These are phyloP conservation scores for Fusarium tuaranense DNA, from an alignment of 2,329 filamentous ascomycete species.

Conservation along the genomic window DNA sequence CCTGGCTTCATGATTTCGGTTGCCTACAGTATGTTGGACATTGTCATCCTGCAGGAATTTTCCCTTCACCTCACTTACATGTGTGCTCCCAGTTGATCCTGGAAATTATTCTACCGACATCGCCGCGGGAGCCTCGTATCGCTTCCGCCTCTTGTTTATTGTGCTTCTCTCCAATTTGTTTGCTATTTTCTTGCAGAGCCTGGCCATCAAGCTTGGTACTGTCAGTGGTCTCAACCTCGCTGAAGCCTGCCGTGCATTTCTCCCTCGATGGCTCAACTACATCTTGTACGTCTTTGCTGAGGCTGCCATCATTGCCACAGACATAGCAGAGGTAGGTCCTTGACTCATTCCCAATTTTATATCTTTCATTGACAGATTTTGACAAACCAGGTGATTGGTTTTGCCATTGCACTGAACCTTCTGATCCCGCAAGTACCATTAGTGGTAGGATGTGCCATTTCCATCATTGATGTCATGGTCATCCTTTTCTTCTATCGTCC, in stretches of 20 bases:
- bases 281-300: slow-evolving; percentile 73
- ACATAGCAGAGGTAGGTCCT: slow-evolving; percentile 68
- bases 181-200: slow-evolving; percentile 76
- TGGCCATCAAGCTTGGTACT: slow-evolving; percentile 76
- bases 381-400: slow-evolving; percentile 69
- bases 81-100: slow-evolving; percentile 59
- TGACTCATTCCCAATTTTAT: too few species aligned
- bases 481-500: slow-evolving; percentile 76
- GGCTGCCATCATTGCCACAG: slow-evolving; percentile 76
- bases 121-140: slow-evolving; percentile 74
- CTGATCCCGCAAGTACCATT: slow-evolving; percentile 72
- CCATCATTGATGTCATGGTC: slow-evolving; percentile 75
- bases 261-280: slow-evolving; percentile 74
- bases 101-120: slow-evolving; percentile 80
- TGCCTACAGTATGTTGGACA: slow-evolving; percentile 62
- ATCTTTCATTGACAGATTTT: not conserved
- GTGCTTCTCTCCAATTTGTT: slow-evolving; percentile 77
- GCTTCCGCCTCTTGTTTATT: slow-evolving; percentile 75
- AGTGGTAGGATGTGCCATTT: slow-evolving; percentile 76
- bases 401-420: slow-evolving; percentile 76
- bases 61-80: slow-evolving; percentile 7
- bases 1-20: slow-evolving; percentile 75
- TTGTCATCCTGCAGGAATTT: not conserved
- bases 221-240: slow-evolving; percentile 77
- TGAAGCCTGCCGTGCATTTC: slow-evolving; percentile 72